Evolutionary conservation across 2,329 filamentous ascomycete species (phyloP), one percentile per base, ranked within the genome.

Genomic region (Paraphaeosphaeria minitans): DNA sequence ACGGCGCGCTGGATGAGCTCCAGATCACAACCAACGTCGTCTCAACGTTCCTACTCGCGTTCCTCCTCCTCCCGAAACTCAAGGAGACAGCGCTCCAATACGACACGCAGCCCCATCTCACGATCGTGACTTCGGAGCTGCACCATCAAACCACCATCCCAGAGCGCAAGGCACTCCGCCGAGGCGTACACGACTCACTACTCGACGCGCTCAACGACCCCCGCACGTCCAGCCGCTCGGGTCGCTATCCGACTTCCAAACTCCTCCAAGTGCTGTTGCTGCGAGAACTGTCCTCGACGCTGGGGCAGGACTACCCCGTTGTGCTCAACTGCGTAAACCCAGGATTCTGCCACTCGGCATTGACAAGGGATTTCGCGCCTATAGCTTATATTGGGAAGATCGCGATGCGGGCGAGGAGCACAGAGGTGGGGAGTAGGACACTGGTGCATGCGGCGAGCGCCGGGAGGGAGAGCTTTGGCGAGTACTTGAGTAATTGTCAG

Each of bases 1-100:
- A 66, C 48, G 65, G 73, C 21, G 50, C 50, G 9, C 16, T 53
- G 16, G 69, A 74, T 42, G 76, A 78, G 35, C 58, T 56, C 0
- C 74, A 70, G 13, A 70, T 79, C 16, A 75, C 76, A 2, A 69
- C 78, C 4, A 80, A 81, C 47, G 74, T 78, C 0, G 65, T 79
- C 0, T 74, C 72, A 2, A 78, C 79, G 1, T 70, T 75, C 6
- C 62, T 81, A 2, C 69, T 81, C 3, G 67, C 69, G 0, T 59
- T 74, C 4, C 58, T 68, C 0, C 56, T 75, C 0, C 51, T 75
- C 0, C 70, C 73, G 0, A 73, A 69, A 53, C 61, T 77, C 5
- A 58, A 57, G 12, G 55, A 61, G 13, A 73, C 69, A 14, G 67
- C 69, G 2, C 43, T 31, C 2, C 56, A 59, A 16, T 70, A 67